Base-by-base conservation (phyloP, 2,329 filamentous ascomycete genomes). In the Xylariaceae sp. region DNA sequence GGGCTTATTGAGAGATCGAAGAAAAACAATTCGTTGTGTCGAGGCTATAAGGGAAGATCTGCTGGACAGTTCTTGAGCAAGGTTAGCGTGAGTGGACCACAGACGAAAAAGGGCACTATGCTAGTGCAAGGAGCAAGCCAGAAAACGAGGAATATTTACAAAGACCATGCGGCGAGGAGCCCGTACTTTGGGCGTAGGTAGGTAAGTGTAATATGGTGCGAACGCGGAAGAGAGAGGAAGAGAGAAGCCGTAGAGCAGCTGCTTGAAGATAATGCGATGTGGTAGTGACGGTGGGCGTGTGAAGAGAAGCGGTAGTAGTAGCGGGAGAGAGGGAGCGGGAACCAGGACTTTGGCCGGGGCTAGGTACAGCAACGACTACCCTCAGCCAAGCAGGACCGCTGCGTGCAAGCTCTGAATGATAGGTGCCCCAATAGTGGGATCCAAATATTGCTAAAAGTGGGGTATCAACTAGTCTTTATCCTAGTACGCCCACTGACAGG, bases 371-470 rank as follows among this genome's bases (percentile, higher is more conserved):
- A 37, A 49, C 35, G 37, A 47, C 33, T 20, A 40, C 26, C 41
- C 53, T 53, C 32, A 57, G 58, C 55, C 50, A 57, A 61, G 60
- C 57, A 59, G 59, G 59, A 55, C 63, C 63, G 53, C 63, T 64
- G 64, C 59, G 58, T 64, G 63, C 62, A 59, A 65, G 59, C 57
- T 57, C 58, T 64, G 60, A 62, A 58, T 61, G 61, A 61, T 64
- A 59, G 56, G 59, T 62, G 52, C 57, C 59, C 64, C 64, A 68
- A 67, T 67, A 66, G 64, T 67, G 64, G 61, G 62, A 64, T 61
- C 61, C 45, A 54, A 67, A 68, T 67, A 67, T 67, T 67, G 62
- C 54, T 29, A 68, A 62, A 65, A 61, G 64, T 66, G 67, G 67
- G 57, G 39, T 41, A 23, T 15, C 18, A 39, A 39, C 50, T 44